Percentiles rank a stretch among this genome's conserved stretches.
These are phyloP conservation scores for Kwoniella sp. DNA, from an alignment of 768 basidiomycete species.

Conservation along the genomic window DNA sequence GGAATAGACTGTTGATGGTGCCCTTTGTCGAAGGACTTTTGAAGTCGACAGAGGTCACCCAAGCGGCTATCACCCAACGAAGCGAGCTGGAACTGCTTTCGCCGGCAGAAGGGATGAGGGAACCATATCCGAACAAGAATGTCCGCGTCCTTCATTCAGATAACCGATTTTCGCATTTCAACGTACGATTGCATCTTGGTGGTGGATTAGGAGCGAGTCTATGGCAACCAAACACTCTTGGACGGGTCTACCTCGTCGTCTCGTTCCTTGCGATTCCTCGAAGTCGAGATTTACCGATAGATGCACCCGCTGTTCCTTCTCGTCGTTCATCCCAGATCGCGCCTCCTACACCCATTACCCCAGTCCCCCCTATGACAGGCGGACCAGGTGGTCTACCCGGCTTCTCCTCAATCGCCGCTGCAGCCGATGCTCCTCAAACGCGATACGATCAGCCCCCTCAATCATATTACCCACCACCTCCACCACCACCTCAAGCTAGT, in stretches of 20 bases:
- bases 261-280: conserved; percentile 32
- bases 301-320: conserved; percentile 4
- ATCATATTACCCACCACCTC: conserved; percentile 19
- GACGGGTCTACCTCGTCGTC: conserved; percentile 33
- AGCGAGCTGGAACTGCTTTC: conserved; percentile 36
- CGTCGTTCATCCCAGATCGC: conserved; percentile 19
- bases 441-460: conserved; percentile 18
- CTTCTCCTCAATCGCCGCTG: conserved; percentile 24
- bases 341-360: conserved; percentile 22
- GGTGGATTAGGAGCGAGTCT: conserved; percentile 44
- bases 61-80: conserved; percentile 33
- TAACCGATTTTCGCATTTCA: conserved; percentile 35
- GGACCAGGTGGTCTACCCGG: conserved; percentile 22
- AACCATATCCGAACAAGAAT: conserved; percentile 49
- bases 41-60: conserved; percentile 30
- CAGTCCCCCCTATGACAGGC: conserved; percentile 8
- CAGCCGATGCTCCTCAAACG: conserved; percentile 23
- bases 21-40: conserved; percentile 29
- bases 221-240: conserved; percentile 35
- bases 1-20: conserved; percentile 26
- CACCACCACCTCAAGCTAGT: not conserved
- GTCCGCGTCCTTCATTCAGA: conserved; percentile 39
- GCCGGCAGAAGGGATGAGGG: conserved; percentile 50
- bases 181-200: conserved; percentile 47
- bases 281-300: conserved; percentile 16